These are phyloP conservation scores for Arabidopsis suecica DNA, from an alignment of 345 rosid genomes.

Conservation along the genomic window DNA sequence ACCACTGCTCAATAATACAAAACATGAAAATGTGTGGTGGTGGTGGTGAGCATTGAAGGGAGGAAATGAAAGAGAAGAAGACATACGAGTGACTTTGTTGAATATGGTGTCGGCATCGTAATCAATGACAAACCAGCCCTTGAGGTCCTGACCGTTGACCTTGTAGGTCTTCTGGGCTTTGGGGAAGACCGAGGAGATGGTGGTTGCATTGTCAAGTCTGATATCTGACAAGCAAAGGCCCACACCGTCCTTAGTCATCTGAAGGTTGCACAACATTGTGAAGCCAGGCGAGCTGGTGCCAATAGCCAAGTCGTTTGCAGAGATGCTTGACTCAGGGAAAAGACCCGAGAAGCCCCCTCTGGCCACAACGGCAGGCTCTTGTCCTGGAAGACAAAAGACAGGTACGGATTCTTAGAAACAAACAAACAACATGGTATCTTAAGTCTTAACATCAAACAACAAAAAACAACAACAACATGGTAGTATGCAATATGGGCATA, in stretches of 20 bases:
- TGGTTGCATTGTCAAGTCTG: slow-evolving; percentile 63
- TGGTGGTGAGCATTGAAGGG: neutral
- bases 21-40: slow-evolving; percentile 19
- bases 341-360: slow-evolving; percentile 88
- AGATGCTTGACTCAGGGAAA: slow-evolving; percentile 67
- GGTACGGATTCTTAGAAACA: neutral
- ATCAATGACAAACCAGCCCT: slow-evolving; percentile 75
- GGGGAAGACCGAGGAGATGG: slow-evolving; percentile 47
- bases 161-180: slow-evolving; percentile 50
- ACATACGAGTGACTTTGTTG: slow-evolving; percentile 57
- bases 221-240: slow-evolving; percentile 72
- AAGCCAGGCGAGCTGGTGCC: slow-evolving; percentile 42
- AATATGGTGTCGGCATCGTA: slow-evolving; percentile 47
- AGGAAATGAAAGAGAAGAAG: slow-evolving; percentile 2
- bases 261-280: slow-evolving; percentile 68
- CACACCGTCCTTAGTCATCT: slow-evolving; percentile 65
- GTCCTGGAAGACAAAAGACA: slow-evolving; percentile 50
- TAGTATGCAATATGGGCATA: neutral
- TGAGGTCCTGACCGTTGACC: slow-evolving; percentile 61
- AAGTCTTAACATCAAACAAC: too few species aligned
- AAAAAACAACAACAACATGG: neutral
- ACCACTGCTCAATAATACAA: slow-evolving; percentile 50
- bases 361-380: slow-evolving; percentile 59
- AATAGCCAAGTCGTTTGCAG: slow-evolving; percentile 53
- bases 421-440: slow-evolving; percentile 8